Percentiles rank a stretch among this genome's conserved stretches.
Conservation (phyloP, 768 basidiomycete species). For the Suillus paluster region DNA sequence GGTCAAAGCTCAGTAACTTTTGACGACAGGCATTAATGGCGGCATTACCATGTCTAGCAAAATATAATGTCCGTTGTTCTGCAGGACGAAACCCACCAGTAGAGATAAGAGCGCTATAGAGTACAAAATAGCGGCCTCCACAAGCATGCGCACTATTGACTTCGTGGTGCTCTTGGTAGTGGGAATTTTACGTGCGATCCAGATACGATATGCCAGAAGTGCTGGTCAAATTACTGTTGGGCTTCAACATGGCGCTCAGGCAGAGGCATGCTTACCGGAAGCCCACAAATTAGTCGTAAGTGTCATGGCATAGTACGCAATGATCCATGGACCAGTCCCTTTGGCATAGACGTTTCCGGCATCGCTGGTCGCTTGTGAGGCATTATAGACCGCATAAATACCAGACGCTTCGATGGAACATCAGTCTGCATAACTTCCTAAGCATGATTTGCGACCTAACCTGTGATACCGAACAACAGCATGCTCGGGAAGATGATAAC, state of each 20-base stretch:
- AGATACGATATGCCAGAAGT: slow-evolving; percentile 12
- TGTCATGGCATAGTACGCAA: slow-evolving; percentile 6
- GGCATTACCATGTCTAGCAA: slow-evolving; percentile 16
- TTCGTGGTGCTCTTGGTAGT: background rate
- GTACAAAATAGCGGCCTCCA: slow-evolving; percentile 12
- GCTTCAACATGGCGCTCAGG: background rate
- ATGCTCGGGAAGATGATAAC: slow-evolving; percentile 12
- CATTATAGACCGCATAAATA: background rate
- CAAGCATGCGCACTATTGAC: slow-evolving; percentile 4
- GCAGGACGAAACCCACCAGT: slow-evolving; percentile 7
- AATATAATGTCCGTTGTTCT: slow-evolving; percentile 10
- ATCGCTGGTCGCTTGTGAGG: slow-evolving; percentile 2
- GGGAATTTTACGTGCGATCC: slow-evolving; percentile 6
- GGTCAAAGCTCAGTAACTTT: background rate
- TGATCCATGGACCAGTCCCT: slow-evolving; percentile 12
- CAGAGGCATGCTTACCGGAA: background rate
- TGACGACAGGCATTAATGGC: background rate
- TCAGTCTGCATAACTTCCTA: background rate
- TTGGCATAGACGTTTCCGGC: background rate
- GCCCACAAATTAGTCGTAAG: slow-evolving; percentile 3
- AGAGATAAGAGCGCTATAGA: slow-evolving; percentile 7
- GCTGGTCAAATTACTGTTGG: background rate
- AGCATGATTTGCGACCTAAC: background rate
- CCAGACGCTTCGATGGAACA: background rate
- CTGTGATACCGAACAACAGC: slow-evolving; percentile 8